Evolutionary conservation across 768 basidiomycete species (phyloP), one percentile per base, ranked within the genome.

Genomic region (Saitozyma podzolica): DNA sequence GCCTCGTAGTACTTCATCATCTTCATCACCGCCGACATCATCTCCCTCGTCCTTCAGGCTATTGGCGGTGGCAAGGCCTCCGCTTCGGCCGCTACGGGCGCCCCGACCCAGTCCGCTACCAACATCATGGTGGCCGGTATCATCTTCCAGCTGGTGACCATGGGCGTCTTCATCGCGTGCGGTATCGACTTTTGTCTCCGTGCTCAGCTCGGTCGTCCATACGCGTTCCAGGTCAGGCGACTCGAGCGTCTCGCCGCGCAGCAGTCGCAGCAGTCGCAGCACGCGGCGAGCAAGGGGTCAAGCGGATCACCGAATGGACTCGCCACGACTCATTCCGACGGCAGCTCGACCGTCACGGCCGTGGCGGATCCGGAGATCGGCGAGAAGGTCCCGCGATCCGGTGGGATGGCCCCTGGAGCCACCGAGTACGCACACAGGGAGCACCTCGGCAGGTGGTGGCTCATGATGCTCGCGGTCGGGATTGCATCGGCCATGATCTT

Each of bases 51-150:
- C 53, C 64, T 79, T 8, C 76, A 80, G 63, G 76, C 74, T 3
- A 62, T 77, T 29, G 79, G 79, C 1, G 79, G 78, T 0, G 78
- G 69, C 8, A 60, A 64, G 53, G 71, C 73, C 0, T 71, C 73
- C 1, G 40, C 66, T 3, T 69, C 72, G 1, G 70, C 74, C 1
- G 66, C 63, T 0, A 64, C 63, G 8, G 54, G 65, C 20, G 65
- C 68, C 1, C 68, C 72, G 5, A 74, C 72, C 0, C 60, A 69
- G 20, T 53, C 63, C 6, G 75, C 73, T 7, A 75, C 77, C n/a
- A 67, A 78, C 59, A 78, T 78, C 66, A 80, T 78, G 75, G 73
- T 80, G 6, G 77, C 71, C 10, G 78, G 78, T 54, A 78, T 80
- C 68, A 68, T 74, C 54, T 66, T 78, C 61, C 78, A 80, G 58